phyloP scores from a whole-genome alignment of 108 stramenopile genomes.

The Seminavis robusta region DNA sequence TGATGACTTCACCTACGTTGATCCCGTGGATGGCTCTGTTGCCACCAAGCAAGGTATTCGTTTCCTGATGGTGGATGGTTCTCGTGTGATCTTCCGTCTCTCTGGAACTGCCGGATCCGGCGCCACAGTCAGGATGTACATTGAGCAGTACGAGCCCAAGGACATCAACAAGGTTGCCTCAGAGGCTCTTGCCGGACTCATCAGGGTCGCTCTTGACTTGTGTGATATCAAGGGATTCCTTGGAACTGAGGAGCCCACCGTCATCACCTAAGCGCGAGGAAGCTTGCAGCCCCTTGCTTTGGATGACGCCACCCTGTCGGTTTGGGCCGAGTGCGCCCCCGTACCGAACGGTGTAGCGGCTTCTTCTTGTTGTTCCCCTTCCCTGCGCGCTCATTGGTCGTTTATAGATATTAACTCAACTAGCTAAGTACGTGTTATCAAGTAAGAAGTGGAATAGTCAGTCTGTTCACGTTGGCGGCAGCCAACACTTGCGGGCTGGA shows the following conservation, averaged over 20 bases:
- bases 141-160: slow-evolving; percentile 96
- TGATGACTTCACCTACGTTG: slow-evolving; percentile 96
- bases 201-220: slow-evolving; percentile 86
- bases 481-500: too few species aligned
- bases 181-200: slow-evolving; percentile 80
- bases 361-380: too few species aligned
- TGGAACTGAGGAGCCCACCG: slow-evolving; percentile 94
- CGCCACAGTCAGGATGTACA: slow-evolving; percentile 99
- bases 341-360: too few species aligned
- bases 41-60: slow-evolving; percentile 92
- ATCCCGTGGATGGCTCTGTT: slow-evolving; percentile 96
- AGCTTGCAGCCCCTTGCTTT: too few species aligned
- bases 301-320: too few species aligned
- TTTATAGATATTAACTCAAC: too few species aligned
- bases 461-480: too few species aligned
- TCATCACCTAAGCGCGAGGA: slow-evolving; percentile 97
- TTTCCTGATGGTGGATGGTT: slow-evolving; percentile 94
- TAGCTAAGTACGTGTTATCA: too few species aligned
- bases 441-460: too few species aligned
- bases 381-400: too few species aligned
- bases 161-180: slow-evolving; percentile 73
- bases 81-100: slow-evolving; percentile 96
- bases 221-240: slow-evolving; percentile 87
- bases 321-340: too few species aligned
- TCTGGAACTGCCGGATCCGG: slow-evolving; percentile 98